Percentiles rank a stretch among this genome's conserved stretches.
Conservation (phyloP, 2,329 filamentous ascomycete species). For the Beauveria caledonica region DNA sequence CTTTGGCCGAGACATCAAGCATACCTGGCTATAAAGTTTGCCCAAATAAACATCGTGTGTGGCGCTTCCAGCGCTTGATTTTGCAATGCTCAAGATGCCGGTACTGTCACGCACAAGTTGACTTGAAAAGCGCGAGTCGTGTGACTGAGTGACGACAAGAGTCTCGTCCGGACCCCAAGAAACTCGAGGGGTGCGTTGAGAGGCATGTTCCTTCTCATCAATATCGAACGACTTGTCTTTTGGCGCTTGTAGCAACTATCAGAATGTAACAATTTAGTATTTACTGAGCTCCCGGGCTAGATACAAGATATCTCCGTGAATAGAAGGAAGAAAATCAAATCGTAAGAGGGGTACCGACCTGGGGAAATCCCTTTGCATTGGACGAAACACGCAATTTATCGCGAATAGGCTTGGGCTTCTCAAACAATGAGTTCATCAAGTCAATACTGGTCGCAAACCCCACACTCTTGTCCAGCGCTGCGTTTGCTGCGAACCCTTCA, state of each 20-base stretch:
- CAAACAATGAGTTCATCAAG: constrained; percentile 90
- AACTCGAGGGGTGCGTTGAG: constrained; percentile 67
- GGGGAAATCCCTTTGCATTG: constrained; percentile 59
- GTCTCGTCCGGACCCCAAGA: constrained; percentile 70
- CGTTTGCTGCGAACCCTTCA: constrained; percentile 22
- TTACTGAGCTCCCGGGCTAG: constrained; percentile 25
- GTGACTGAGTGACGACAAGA: constrained; percentile 48
- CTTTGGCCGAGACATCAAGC: constrained; percentile 8
- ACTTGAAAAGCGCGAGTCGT: constrained; percentile 32
- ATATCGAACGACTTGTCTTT: constrained; percentile 62
- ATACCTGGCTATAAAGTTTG: constrained; percentile 50
- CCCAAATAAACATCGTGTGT: constrained; percentile 57
- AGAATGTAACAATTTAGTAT: constrained; percentile 38
- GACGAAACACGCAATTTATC: constrained; percentile 44
- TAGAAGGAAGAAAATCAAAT: constrained; percentile 21
- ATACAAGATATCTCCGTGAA: constrained; percentile 20
- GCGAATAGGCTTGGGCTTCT: constrained; percentile 54
- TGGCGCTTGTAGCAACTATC: constrained; percentile 81
- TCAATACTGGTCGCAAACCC: constrained; percentile 86
- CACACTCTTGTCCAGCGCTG: constrained; percentile 39
- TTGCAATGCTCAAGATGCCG: constrained; percentile 26
- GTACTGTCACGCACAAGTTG: constrained; percentile 18
- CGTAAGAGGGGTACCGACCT: constrained; percentile 67
- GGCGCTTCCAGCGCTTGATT: constrained; percentile 50
- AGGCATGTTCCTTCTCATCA: constrained; percentile 55